These are phyloP conservation scores for Peniophora sp. DNA, from an alignment of 1,284 basidiomycete genomes.

Conservation along the genomic window DNA sequence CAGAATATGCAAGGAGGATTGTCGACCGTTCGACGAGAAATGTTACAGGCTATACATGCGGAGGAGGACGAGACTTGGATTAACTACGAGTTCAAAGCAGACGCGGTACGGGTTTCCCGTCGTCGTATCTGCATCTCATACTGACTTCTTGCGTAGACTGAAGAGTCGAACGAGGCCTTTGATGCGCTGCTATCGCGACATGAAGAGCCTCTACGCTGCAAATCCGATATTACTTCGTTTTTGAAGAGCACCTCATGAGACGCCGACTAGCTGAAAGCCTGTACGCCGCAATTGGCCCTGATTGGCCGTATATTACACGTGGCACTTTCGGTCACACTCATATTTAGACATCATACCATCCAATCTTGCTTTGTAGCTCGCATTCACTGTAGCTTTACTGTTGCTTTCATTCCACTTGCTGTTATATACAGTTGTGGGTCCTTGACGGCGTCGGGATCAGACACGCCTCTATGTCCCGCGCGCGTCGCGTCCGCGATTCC, in stretches of 20 bases:
- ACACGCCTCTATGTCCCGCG: not conserved
- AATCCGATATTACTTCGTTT: conserved; percentile 51
- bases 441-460: not conserved
- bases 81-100: conserved; percentile 51
- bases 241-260: conserved; percentile 54
- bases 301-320: too few relatives aligned
- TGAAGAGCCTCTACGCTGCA: conserved; percentile 45
- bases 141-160: conserved; percentile 31
- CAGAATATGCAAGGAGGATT: conserved; percentile 44
- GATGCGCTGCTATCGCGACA: conserved; percentile 57
- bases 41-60: conserved; percentile 57
- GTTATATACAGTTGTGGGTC: not conserved
- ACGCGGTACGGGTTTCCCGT: conserved; percentile 38
- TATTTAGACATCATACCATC: not conserved
- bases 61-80: conserved; percentile 75
- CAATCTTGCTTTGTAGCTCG: too few relatives aligned
- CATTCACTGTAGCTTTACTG: not conserved
- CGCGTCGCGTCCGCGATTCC: not conserved
- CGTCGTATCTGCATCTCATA: not conserved
- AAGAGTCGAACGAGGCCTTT: conserved; percentile 46
- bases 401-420: not conserved
- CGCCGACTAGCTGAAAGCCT: conserved; percentile 18
- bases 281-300: too few relatives aligned
- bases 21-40: conserved; percentile 55
- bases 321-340: not conserved